Evolutionary conservation across 345 rosid genomes (phyloP), one percentile per base, ranked within the genome.

Genomic region (Gossypium arboreum): DNA sequence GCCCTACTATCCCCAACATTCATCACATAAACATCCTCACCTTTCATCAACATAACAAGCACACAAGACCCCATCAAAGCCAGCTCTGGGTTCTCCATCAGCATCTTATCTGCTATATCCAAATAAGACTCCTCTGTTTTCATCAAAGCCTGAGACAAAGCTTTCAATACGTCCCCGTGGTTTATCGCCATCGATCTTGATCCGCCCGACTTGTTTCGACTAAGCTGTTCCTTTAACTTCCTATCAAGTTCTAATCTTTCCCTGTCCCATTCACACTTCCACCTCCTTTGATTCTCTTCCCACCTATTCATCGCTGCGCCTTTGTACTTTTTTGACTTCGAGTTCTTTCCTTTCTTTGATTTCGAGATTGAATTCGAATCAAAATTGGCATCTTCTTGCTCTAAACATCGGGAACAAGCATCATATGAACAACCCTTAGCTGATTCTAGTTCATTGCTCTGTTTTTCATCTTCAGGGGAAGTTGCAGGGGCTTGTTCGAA

Each of bases 61-160:
- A 93, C 97, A 81, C 99, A 95, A 66, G 99, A 95, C 75, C 98
- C 99, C 98, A 95, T 93, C 68, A 93, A 80, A 41, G 98, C 92
- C 77, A 95, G 76, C 80, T 95, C 99, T 2, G 98, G 99, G 83
- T 91, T 93, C 80, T 93, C 99, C 83, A 72, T 80, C 27, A 86
- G 73, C 97, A 90, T 91, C 87, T 79, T 89, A 84, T 95, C 98
- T 11, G 98, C 94, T 58, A 84, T 85, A 63, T 91, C 93, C 39
- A 95, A 79, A 71, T 90, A 95, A 1, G 91, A 72, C 64, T 91
- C 97, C 90, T 95, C 99, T n/a, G 98, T 87, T 82, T 89, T 91
- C 86, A 75, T 82, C 80, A 95, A 73, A 0, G 98, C 97, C 76
- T 85, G 85, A 61, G 98, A 89, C 74, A 95, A 75, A 15, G 99